Evolutionary conservation across 345 rosid genomes (phyloP).

Genomic region (Capsella bursapastoris): DNA sequence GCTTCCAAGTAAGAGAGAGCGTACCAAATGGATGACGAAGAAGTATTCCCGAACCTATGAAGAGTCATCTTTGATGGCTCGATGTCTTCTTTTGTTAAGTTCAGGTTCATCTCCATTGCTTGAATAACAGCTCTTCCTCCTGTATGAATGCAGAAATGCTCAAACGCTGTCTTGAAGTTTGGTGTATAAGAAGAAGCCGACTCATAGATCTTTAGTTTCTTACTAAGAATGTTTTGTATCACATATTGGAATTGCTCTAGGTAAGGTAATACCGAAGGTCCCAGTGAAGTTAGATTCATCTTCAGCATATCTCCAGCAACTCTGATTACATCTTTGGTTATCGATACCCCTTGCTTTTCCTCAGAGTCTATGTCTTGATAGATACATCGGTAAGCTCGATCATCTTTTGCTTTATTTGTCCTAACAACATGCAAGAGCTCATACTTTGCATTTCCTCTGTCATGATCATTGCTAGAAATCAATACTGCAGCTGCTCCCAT

Average conservation of each 20-base stretch:
- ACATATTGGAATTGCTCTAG: constrained; percentile 50
- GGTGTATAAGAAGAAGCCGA: constrained; percentile 48
- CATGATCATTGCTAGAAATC: constrained; percentile 53
- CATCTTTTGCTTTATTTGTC: constrained; percentile 54
- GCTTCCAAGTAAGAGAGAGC: constrained; percentile 58
- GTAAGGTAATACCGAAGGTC: constrained; percentile 57
- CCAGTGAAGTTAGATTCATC: constrained; percentile 55
- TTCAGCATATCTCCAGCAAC: constrained; percentile 59
- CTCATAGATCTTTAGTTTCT: constrained; percentile 43
- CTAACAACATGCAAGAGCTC: constrained; percentile 51
- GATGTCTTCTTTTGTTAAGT: constrained; percentile 50
- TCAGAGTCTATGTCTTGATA: constrained; percentile 61
- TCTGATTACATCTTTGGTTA: constrained; percentile 56
- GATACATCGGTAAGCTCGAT: constrained; percentile 57
- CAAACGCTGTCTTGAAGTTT: constrained; percentile 62
- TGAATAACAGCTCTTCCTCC: constrained; percentile 68
- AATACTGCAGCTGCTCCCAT: constrained; percentile 71
- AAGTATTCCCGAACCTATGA: constrained; percentile 63
- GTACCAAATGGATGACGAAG: constrained; percentile 71
- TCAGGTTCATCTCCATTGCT: constrained; percentile 54
- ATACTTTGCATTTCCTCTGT: constrained; percentile 55
- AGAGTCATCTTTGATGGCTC: constrained; percentile 72
- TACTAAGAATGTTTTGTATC: constrained; percentile 40
- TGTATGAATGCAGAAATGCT: constrained; percentile 70
- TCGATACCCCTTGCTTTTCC: constrained; percentile 50